Evolutionary conservation across 106 monocot species (phyloP).

Genomic region (Acorus gramineus): DNA sequence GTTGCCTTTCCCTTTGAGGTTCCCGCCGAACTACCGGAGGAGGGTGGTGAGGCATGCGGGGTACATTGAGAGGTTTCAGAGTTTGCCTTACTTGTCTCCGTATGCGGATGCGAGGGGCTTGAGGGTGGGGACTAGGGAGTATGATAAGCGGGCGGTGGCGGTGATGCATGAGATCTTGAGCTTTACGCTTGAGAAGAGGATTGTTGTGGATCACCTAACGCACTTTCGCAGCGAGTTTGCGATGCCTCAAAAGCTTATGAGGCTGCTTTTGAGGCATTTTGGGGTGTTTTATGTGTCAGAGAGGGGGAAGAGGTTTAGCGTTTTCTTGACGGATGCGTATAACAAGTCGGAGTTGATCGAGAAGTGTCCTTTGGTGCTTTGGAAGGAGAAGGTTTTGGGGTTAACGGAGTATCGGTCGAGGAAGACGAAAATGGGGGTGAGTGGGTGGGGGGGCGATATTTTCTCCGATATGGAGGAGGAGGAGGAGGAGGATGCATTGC

Average conservation of each 20-base stretch:
- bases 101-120: constrained; percentile 63
- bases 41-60: constrained; percentile 50
- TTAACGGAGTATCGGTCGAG: constrained; percentile 75
- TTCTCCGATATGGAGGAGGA: no score
- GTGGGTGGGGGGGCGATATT: no score
- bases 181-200: constrained; percentile 84
- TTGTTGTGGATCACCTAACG: constrained; percentile 82
- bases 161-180: constrained; percentile 88
- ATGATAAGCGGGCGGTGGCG: constrained; percentile 81
- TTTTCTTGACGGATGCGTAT: constrained; percentile 79
- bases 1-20: constrained; percentile 79
- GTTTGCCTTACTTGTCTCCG: constrained; percentile 58
- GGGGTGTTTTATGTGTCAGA: constrained; percentile 93
- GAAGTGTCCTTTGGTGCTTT: constrained; percentile 62
- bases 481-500: no score
- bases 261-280: constrained; percentile 79
- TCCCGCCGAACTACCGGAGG: constrained; percentile 49
- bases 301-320: constrained; percentile 76
- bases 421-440: constrained; percentile 28
- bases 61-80: constrained; percentile 72
- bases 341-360: constrained; percentile 64
- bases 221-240: constrained; percentile 76
- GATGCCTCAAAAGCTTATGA: constrained; percentile 95
- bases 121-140: constrained; percentile 58
- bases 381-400: constrained; percentile 76